Percentiles rank a stretch among this genome's conserved stretches.
phyloP scores from a whole-genome alignment of 306 rosid species.

The Quercus wislizeni region DNA sequence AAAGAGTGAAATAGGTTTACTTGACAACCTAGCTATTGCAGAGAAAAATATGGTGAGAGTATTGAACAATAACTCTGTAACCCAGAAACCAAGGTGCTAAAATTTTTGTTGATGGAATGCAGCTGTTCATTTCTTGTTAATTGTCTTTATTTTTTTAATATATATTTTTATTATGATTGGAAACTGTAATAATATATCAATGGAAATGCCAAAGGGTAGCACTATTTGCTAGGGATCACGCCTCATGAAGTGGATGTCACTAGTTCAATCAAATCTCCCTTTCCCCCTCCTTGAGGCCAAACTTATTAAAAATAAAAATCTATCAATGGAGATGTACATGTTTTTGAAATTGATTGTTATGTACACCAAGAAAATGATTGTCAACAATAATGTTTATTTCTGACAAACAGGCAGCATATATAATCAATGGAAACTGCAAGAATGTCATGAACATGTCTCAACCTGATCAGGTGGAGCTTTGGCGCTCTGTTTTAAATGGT shows the following conservation, averaged over 20 bases:
- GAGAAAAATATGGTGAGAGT: too few relatives aligned
- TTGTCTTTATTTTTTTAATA: not conserved
- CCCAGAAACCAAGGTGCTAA: not conserved
- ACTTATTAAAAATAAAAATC: too few relatives aligned
- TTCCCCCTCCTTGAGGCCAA: too few relatives aligned
- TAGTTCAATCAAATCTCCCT: too few relatives aligned
- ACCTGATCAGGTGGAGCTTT: slow-evolving; percentile 91
- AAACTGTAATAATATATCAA: not conserved
- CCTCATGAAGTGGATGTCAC: too few relatives aligned
- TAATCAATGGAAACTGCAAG: slow-evolving; percentile 82
- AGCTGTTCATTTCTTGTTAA: not conserved
- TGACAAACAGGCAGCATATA: slow-evolving; percentile 76
- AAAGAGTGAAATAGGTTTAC: too few relatives aligned
- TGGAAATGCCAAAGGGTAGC: not conserved
- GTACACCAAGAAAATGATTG: not conserved
- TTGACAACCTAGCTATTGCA: too few relatives aligned
- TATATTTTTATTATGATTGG: not conserved
- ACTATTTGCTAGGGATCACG: too few relatives aligned
- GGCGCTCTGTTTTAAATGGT: slow-evolving; percentile 81
- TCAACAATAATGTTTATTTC: slow-evolving; percentile 8
- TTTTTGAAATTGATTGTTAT: not conserved
- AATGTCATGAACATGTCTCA: slow-evolving; percentile 98
- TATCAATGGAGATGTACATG: not conserved
- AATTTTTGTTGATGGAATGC: not conserved
- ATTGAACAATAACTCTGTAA: not conserved